Percentiles rank a stretch among this genome's conserved stretches.
Evolutionary conservation across 2,329 filamentous ascomycete genomes (phyloP).

Genomic region (Colletotrichum incanum): DNA sequence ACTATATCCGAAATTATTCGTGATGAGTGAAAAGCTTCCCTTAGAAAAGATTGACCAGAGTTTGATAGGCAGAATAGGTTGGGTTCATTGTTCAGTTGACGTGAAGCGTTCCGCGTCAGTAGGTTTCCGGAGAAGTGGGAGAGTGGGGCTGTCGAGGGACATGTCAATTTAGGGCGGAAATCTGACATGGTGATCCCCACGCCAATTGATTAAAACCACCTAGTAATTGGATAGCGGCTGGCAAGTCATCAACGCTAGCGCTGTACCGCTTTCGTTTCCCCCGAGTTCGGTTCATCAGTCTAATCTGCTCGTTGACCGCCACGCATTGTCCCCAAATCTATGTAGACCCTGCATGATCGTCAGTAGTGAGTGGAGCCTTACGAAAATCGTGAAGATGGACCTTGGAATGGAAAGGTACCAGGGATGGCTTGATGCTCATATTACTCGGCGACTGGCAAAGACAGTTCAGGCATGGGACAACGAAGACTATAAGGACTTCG

Average conservation of each 20-base stretch:
- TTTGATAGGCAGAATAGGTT: not conserved
- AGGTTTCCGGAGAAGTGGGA: not conserved
- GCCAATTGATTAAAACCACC: not conserved
- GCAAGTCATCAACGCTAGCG: not conserved
- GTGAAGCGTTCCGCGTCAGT: not conserved
- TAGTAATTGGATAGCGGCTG: not conserved
- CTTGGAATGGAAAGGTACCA: not conserved
- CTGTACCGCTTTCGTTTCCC: not conserved
- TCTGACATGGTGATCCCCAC: not conserved
- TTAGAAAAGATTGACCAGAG: too few relatives aligned
- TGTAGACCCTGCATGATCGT: not conserved
- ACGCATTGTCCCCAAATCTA: not conserved
- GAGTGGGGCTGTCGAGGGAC: not conserved
- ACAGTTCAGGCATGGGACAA: too few relatives aligned
- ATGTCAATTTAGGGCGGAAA: constrained; percentile 21
- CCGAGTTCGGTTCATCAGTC: not conserved
- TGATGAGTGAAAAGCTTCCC: not conserved
- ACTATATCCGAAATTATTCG: too few relatives aligned
- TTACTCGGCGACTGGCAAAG: not conserved
- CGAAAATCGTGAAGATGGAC: too few relatives aligned
- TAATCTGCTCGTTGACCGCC: not conserved
- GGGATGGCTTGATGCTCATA: not conserved
- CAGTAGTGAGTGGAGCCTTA: not conserved
- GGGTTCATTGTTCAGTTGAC: not conserved
- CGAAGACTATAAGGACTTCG: too few relatives aligned